These are phyloP conservation scores for Plectranthus barbatus DNA, from an alignment of 257 asterid species.

Conservation along the genomic window DNA sequence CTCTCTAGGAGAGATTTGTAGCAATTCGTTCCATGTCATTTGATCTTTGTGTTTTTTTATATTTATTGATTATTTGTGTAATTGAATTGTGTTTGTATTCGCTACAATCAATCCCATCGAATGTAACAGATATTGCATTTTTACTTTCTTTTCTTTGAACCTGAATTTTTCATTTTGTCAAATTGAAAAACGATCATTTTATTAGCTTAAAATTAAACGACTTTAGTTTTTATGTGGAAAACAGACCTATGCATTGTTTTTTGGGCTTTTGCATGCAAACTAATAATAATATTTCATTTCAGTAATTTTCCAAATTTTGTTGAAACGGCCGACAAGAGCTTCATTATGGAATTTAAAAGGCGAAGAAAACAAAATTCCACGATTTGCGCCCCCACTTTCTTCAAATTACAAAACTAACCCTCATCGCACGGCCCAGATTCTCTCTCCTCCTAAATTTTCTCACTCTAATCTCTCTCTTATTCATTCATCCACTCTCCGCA, in stretches of 20 bases:
- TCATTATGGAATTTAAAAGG: not conserved
- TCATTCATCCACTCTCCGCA: constrained; percentile 7
- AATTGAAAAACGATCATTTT: no score
- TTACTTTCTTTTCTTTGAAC: not conserved
- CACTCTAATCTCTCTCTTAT: not conserved
- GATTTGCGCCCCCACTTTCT: constrained; percentile 14
- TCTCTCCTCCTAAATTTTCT: not conserved
- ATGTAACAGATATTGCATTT: constrained; percentile 20
- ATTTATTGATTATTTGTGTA: constrained; percentile 43
- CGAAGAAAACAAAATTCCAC: constrained; percentile 7
- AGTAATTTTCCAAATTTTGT: not conserved
- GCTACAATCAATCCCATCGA: constrained; percentile 18
- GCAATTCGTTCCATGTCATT: constrained; percentile 37
- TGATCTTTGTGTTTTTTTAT: constrained; percentile 7
- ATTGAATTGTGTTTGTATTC: constrained; percentile 34
- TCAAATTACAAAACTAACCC: constrained; percentile 17
- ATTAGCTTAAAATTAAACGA: no score
- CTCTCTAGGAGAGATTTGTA: constrained; percentile 45
- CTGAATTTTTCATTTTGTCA: no score
- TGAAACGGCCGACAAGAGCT: not conserved
- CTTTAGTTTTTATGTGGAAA: no score
- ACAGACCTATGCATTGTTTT: no score
- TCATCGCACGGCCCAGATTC: constrained; percentile 16
- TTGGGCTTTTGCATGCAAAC: no score
- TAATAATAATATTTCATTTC: not conserved